phyloP scores from a whole-genome alignment of 768 basidiomycete species.

The Kwoniella dendrophila region DNA sequence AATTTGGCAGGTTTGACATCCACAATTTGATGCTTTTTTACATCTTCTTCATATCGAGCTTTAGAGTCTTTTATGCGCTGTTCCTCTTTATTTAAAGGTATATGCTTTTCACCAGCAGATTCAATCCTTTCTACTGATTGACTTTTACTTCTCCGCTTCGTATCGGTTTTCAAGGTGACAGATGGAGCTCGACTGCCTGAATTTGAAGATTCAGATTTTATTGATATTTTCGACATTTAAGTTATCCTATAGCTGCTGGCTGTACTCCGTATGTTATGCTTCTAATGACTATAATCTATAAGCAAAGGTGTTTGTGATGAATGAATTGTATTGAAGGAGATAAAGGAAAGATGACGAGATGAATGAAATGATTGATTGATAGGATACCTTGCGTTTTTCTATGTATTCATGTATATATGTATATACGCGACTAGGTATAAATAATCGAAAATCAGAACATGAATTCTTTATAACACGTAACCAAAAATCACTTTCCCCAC shows the following conservation, averaged over 20 bases:
- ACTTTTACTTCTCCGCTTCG: neutral
- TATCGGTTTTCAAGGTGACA: too few relatives aligned
- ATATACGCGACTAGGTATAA: neutral
- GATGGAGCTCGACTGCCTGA: conserved; percentile 3
- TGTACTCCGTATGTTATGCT: too few relatives aligned
- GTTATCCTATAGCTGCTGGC: too few relatives aligned
- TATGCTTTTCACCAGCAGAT: neutral
- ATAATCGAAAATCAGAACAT: neutral
- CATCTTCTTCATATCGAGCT: conserved; percentile 36
- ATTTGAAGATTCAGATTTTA: neutral
- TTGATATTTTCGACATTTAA: conserved; percentile 1
- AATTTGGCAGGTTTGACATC: conserved; percentile 30
- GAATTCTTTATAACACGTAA: neutral
- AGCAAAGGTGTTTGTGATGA: too few relatives aligned
- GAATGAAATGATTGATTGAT: conserved; percentile 5
- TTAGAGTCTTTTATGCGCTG: conserved; percentile 30
- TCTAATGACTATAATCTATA: too few relatives aligned
- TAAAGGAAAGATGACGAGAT: neutral
- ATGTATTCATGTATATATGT: neutral
- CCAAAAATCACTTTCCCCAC: too few relatives aligned
- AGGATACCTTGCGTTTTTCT: neutral
- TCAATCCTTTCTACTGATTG: neutral
- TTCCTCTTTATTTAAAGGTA: conserved; percentile 5
- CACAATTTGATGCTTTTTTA: conserved; percentile 35
- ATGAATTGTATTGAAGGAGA: neutral